A percentile compares a stretch with the other conserved stretches of the same genome.
phyloP scores from a whole-genome alignment of 2,329 filamentous ascomycete species.

The Xylaria sp. region DNA sequence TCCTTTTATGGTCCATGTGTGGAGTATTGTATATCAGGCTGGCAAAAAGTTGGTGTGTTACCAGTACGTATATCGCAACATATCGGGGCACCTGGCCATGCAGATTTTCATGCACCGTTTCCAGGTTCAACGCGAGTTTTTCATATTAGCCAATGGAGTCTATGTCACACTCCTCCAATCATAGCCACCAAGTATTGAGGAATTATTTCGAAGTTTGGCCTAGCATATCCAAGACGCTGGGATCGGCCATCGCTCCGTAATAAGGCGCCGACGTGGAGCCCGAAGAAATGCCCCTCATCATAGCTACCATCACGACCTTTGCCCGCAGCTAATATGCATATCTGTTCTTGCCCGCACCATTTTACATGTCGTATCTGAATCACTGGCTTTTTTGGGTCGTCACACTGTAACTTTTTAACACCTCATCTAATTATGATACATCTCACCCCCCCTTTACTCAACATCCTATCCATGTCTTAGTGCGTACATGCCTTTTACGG shows the following conservation, averaged over 20 bases:
- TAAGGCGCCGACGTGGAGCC: slow-evolving; percentile 35
- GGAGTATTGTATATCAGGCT: slow-evolving; percentile 19
- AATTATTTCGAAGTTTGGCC: slow-evolving; percentile 23
- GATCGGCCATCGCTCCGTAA: slow-evolving; percentile 31
- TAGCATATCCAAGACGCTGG: slow-evolving; percentile 32
- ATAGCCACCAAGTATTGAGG: slow-evolving; percentile 9
- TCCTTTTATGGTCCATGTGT: slow-evolving; percentile 2
- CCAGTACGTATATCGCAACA: slow-evolving; percentile 2
- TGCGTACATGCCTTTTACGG: slow-evolving; percentile 24
- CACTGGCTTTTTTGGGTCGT: slow-evolving; percentile 27
- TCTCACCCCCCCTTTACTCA: slow-evolving; percentile 27
- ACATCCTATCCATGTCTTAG: slow-evolving; percentile 35
- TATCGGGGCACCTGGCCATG: slow-evolving; percentile 17
- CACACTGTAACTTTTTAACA: slow-evolving; percentile 22
- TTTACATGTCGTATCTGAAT: slow-evolving; percentile 32
- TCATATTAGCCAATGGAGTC: slow-evolving; percentile 23
- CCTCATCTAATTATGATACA: slow-evolving; percentile 16
- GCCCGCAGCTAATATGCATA: slow-evolving; percentile 31
- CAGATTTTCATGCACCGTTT: slow-evolving; percentile 31
- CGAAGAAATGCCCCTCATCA: slow-evolving; percentile 35
- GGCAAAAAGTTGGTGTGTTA: slow-evolving; percentile 4
- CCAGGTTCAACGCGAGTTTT: slow-evolving; percentile 24
- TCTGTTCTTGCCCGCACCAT: slow-evolving; percentile 27
- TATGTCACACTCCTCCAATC: slow-evolving; percentile 13
- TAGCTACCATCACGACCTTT: slow-evolving; percentile 26